These are phyloP conservation scores for Graphium sp. DNA, from an alignment of 2,329 filamentous ascomycete genomes.

Conservation along the genomic window DNA sequence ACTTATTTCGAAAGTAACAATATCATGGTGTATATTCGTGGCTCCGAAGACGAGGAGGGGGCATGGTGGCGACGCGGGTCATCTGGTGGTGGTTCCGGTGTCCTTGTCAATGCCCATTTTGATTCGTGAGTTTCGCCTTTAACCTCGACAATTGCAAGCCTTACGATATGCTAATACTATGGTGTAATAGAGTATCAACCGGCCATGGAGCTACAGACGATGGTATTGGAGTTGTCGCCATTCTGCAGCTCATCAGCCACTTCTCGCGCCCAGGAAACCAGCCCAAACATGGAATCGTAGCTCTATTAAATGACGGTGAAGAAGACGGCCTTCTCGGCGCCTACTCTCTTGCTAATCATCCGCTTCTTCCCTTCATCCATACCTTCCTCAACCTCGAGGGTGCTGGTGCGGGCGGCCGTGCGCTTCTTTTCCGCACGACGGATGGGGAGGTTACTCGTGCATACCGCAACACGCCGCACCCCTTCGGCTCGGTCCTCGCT, in stretches of 20 bases:
- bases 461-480: slow-evolving; percentile 54
- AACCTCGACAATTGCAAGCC: slow-evolving; percentile 6
- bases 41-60: slow-evolving; percentile 54
- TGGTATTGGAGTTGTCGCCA: slow-evolving; percentile 73
- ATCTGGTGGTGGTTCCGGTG: too few relatives aligned
- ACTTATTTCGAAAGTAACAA: slow-evolving; percentile 90
- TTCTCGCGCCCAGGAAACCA: slow-evolving; percentile 58
- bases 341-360: slow-evolving; percentile 67
- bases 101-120: slow-evolving; percentile 89
- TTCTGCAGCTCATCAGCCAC: slow-evolving; percentile 74
- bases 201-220: slow-evolving; percentile 90
- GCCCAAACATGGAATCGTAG: slow-evolving; percentile 65
- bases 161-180: slow-evolving; percentile 1
- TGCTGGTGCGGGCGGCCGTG: slow-evolving; percentile 78
- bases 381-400: slow-evolving; percentile 93
- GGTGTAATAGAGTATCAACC: slow-evolving; percentile 60
- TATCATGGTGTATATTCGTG: slow-evolving; percentile 80
- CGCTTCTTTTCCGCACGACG: slow-evolving; percentile 73
- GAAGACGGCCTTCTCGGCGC: slow-evolving; percentile 87
- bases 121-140: slow-evolving; percentile 36
- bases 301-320: slow-evolving; percentile 88
- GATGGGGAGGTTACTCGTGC: slow-evolving; percentile 73
- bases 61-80: slow-evolving; percentile 59
- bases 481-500: slow-evolving; percentile 70
- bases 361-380: slow-evolving; percentile 62